Conservation (phyloP, 140 eudicot genomes). For the Anethum foeniculum region DNA sequence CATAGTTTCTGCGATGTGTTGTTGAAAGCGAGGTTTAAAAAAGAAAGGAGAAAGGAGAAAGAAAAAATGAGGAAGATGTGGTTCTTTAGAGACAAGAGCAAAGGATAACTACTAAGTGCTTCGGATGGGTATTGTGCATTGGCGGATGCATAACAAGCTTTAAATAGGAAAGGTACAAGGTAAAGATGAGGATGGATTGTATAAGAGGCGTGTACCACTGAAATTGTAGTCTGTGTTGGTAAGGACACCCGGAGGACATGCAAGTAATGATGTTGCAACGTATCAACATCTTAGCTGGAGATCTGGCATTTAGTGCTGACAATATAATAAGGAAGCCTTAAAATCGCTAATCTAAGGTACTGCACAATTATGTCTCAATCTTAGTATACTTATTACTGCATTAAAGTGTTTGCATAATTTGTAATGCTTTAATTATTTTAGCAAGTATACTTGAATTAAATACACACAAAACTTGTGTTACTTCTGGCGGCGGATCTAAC, state of each 20-base stretch:
- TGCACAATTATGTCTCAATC: background rate
- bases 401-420: background rate
- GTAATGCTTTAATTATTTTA: background rate
- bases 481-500: background rate
- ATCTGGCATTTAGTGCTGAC: slow-evolving; percentile 42
- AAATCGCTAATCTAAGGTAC: slow-evolving; percentile 12
- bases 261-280: slow-evolving; percentile 41
- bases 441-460: background rate
- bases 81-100: slow-evolving; percentile 14
- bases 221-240: slow-evolving; percentile 17
- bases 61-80: background rate
- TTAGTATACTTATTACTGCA: background rate
- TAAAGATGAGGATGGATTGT: slow-evolving; percentile 31
- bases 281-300: slow-evolving; percentile 37
- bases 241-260: slow-evolving; percentile 47
- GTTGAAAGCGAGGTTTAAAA: background rate
- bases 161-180: slow-evolving; percentile 36
- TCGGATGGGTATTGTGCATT: background rate
- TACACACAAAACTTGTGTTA: background rate
- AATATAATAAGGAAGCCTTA: slow-evolving; percentile 25
- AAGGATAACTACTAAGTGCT: slow-evolving; percentile 5
- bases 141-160: slow-evolving; percentile 24
- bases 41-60: background rate
- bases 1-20: slow-evolving; percentile 26
- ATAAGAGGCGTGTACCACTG: slow-evolving; percentile 33